Evolutionary conservation across 768 basidiomycete species (phyloP).

Genomic region (Megacollybia marginata): DNA sequence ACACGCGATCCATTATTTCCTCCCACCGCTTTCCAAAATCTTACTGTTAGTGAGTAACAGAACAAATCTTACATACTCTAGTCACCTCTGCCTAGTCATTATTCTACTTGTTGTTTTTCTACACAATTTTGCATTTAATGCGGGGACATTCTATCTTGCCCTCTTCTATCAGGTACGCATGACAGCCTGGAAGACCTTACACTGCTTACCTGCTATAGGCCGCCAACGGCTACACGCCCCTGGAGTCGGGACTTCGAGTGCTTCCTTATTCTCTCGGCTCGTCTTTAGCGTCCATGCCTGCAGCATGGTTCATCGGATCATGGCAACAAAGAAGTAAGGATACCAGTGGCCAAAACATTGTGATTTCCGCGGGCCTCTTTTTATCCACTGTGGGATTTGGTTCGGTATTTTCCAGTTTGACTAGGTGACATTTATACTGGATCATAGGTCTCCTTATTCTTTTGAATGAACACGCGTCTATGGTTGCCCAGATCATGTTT

Average conservation of each 20-base stretch:
- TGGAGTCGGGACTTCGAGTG: conserved; percentile 66
- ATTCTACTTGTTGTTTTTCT: conserved; percentile 67
- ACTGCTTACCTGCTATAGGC: conserved; percentile 33
- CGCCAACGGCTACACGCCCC: conserved; percentile 61
- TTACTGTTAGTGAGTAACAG: conserved; percentile 45
- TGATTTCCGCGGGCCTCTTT: conserved; percentile 56
- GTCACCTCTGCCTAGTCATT: conserved; percentile 34
- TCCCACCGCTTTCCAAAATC: conserved; percentile 48
- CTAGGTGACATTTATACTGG: not conserved
- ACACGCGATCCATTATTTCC: conserved; percentile 70
- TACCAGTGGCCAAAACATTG: conserved; percentile 58
- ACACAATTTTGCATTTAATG: conserved; percentile 77
- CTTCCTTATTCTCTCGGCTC: conserved; percentile 83
- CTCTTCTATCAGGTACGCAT: conserved; percentile 68
- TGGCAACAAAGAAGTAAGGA: conserved; percentile 50
- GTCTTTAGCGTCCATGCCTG: conserved; percentile 78
- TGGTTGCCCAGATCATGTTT: conserved; percentile 41
- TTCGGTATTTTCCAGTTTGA: conserved; percentile 20
- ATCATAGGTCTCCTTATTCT: conserved; percentile 57
- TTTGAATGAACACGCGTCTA: conserved; percentile 45
- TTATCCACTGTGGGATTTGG: conserved; percentile 71
- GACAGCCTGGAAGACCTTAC: conserved; percentile 5
- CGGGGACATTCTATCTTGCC: conserved; percentile 82
- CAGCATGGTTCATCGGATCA: conserved; percentile 74
- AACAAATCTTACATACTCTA: not conserved